Evolutionary conservation across 306 rosid species (phyloP).

Genomic region (Prunus mira): DNA sequence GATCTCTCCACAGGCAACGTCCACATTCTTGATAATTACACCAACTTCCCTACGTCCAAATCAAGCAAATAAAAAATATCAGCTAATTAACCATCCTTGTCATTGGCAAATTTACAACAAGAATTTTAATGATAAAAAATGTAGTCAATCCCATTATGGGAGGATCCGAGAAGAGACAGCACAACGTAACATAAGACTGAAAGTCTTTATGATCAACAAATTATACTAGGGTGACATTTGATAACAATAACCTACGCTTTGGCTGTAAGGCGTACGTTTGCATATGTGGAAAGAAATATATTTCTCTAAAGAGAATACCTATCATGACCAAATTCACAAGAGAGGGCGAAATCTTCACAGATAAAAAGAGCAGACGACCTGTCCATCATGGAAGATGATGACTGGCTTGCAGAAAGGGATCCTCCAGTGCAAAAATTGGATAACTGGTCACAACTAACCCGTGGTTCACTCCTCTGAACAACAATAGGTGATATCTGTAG

Average conservation of each 20-base stretch:
- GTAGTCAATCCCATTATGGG: neutral
- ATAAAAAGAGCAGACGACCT: slow-evolving; percentile 58
- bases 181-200: neutral
- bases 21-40: slow-evolving; percentile 67
- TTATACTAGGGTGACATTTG: neutral
- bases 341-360: slow-evolving; percentile 75
- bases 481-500: slow-evolving; percentile 67
- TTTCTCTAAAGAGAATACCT: slow-evolving; percentile 50
- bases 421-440: slow-evolving; percentile 61
- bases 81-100: slow-evolving; percentile 12
- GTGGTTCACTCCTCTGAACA: slow-evolving; percentile 78
- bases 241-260: neutral
- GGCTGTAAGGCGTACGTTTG: neutral
- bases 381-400: slow-evolving; percentile 52
- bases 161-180: neutral
- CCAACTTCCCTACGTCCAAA: slow-evolving; percentile 91
- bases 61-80: slow-evolving; percentile 28
- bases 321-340: slow-evolving; percentile 87
- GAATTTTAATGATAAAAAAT: neutral
- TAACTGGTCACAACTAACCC: slow-evolving; percentile 55
- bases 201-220: neutral
- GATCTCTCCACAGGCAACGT: slow-evolving; percentile 70
- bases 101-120: neutral
- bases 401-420: slow-evolving; percentile 51
- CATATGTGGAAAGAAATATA: neutral